A percentile compares a stretch with the other conserved stretches of the same genome.
These are phyloP conservation scores for Fusarium caatingaense DNA, from an alignment of 2,329 filamentous ascomycete genomes.

Conservation along the genomic window DNA sequence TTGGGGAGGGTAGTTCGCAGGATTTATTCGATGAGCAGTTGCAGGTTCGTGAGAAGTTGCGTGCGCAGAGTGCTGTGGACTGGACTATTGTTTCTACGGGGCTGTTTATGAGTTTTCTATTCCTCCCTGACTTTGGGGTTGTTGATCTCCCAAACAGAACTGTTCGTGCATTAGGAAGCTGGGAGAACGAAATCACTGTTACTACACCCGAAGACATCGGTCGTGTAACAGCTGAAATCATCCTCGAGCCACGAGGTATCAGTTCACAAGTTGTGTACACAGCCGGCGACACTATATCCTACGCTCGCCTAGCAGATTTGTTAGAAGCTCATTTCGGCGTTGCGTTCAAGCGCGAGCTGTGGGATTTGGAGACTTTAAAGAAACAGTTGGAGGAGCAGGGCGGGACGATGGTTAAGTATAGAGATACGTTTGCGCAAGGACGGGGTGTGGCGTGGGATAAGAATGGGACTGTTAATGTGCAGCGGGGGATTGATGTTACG, in stretches of 20 bases:
- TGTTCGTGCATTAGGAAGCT: conserved; percentile 68
- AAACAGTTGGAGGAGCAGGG: conserved; percentile 60
- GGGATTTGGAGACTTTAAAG: conserved; percentile 59
- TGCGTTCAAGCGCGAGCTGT: conserved; percentile 61
- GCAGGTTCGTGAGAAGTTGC: conserved; percentile 64
- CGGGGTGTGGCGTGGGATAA: conserved; percentile 69
- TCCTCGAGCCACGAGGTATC: conserved; percentile 55
- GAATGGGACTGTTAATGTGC: conserved; percentile 63
- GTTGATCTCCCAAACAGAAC: conserved; percentile 60
- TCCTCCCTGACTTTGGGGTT: conserved; percentile 71
- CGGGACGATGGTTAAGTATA: conserved; percentile 68
- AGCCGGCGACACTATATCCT: conserved; percentile 72
- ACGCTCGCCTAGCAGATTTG: conserved; percentile 63
- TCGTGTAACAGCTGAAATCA: conserved; percentile 65
- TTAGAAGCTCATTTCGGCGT: conserved; percentile 57
- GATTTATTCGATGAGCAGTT: conserved; percentile 77
- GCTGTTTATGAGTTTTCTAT: conserved; percentile 77
- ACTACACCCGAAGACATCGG: conserved; percentile 75
- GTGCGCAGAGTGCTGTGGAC: conserved; percentile 58
- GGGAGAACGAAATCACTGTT: conserved; percentile 71
- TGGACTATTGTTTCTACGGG: conserved; percentile 78
- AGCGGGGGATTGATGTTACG: conserved; percentile 59
- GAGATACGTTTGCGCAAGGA: conserved; percentile 69
- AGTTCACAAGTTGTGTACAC: conserved; percentile 63
- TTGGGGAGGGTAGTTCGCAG: conserved; percentile 69